A percentile compares a stretch with the other conserved stretches of the same genome.
phyloP scores from a whole-genome alignment of 2,329 filamentous ascomycete species.

The Fusarium haematococcum region DNA sequence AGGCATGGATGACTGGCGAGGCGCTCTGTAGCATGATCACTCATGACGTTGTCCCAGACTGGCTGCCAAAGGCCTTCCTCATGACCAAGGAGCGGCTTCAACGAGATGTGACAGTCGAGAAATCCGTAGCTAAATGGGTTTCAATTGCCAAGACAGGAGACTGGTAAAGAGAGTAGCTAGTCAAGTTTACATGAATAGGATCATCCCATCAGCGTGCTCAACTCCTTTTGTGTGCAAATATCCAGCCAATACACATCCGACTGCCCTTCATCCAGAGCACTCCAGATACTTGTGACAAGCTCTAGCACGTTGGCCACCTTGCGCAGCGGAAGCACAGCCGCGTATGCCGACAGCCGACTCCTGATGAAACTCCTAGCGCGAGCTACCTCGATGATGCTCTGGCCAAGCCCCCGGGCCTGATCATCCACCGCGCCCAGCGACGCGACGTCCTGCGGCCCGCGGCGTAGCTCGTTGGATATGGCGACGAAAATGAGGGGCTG shows the following conservation, averaged over 20 bases:
- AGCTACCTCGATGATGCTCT: constrained; percentile 19
- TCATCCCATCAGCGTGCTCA: constrained; percentile 30
- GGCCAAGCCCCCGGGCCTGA: background rate
- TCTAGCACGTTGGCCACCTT: constrained; percentile 20
- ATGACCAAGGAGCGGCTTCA: constrained; percentile 17
- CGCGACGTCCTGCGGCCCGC: background rate
- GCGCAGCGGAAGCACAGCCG: constrained; percentile 13
- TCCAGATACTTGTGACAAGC: constrained; percentile 24
- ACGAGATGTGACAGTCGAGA: background rate
- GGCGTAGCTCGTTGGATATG: constrained; percentile 25
- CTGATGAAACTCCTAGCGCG: constrained; percentile 22
- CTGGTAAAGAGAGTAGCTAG: background rate
- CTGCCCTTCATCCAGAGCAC: constrained; percentile 19
- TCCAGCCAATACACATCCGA: constrained; percentile 36
- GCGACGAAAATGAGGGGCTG: constrained; percentile 17
- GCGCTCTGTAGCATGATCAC: constrained; percentile 48
- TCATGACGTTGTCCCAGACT: constrained; percentile 37
- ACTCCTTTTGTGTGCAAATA: constrained; percentile 15
- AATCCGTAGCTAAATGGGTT: background rate
- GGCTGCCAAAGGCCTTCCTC: constrained; percentile 30
- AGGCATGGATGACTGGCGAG: constrained; percentile 61
- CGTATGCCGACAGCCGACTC: constrained; percentile 21
- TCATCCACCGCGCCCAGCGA: background rate
- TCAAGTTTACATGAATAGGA: background rate
- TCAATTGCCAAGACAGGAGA: background rate